phyloP scores from a whole-genome alignment of 257 asterid species.

The Cruciata laevipes region DNA sequence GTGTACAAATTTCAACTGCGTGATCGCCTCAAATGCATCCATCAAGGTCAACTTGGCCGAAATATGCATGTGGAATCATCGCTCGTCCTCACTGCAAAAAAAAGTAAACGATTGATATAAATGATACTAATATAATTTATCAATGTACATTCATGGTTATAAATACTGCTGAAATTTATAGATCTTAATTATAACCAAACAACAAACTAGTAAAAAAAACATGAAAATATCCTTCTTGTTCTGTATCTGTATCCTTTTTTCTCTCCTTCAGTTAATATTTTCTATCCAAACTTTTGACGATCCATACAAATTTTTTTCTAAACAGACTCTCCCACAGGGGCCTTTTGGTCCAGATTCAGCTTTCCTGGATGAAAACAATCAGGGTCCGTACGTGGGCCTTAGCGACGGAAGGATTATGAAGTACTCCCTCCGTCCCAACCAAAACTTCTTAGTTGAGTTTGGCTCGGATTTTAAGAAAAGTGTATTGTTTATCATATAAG shows the following conservation, averaged over 20 bases:
- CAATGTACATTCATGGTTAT: neutral
- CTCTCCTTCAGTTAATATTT: neutral
- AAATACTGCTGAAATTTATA: neutral
- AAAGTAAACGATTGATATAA: too few relatives aligned
- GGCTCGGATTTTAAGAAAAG: too few relatives aligned
- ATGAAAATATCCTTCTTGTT: neutral
- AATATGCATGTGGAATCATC: too few relatives aligned
- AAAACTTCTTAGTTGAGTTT: too few relatives aligned
- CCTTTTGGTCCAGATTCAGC: slow-evolving; percentile 29
- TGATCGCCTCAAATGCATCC: too few relatives aligned
- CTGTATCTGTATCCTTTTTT: slow-evolving; percentile 6
- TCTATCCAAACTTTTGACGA: neutral
- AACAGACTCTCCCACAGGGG: slow-evolving; percentile 12
- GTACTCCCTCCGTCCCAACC: too few relatives aligned
- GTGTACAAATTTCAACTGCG: too few relatives aligned
- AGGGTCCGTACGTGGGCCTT: slow-evolving; percentile 39
- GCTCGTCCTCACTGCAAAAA: too few relatives aligned
- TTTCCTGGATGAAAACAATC: slow-evolving; percentile 22
- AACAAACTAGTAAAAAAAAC: neutral
- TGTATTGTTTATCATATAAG: too few relatives aligned
- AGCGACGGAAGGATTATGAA: slow-evolving; percentile 47
- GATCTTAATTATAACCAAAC: neutral
- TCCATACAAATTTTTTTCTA: slow-evolving; percentile 4
- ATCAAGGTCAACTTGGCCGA: too few relatives aligned
- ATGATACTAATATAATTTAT: too few relatives aligned